Evolutionary conservation across 1,139 yeast species (phyloP).

Genomic region (Candida sanyaensis): DNA sequence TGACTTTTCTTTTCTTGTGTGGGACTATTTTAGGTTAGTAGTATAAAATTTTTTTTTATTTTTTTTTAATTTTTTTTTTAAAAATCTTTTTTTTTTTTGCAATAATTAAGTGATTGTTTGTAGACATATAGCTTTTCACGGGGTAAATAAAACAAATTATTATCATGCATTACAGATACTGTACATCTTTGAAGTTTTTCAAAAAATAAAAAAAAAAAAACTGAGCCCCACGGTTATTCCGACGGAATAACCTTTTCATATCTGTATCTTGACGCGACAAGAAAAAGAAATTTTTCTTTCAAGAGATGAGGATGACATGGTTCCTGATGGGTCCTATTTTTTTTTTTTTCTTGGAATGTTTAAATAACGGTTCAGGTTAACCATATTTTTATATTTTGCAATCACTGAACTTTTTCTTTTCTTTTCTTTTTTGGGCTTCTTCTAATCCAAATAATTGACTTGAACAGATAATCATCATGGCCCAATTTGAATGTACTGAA

Average conservation of each 20-base stretch:
- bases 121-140: too few species aligned
- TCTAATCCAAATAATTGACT: background rate
- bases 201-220: too few species aligned
- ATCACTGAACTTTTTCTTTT: background rate
- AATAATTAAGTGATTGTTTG: too few species aligned
- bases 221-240: too few species aligned
- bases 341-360: background rate
- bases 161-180: background rate
- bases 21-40: background rate
- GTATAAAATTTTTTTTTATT: background rate
- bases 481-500: constrained; percentile 17
- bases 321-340: background rate
- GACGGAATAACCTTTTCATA: too few species aligned
- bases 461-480: constrained; percentile 3
- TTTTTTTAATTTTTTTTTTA: too few species aligned
- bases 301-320: background rate
- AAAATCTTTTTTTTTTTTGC: too few species aligned
- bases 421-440: background rate
- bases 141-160: too few species aligned
- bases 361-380: background rate
- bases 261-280: too few species aligned
- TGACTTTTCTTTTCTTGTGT: constrained; percentile 1
- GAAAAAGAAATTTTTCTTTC: background rate
- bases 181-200: too few species aligned
- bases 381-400: background rate